These are phyloP conservation scores for Fusarium graminum DNA, from an alignment of 2,329 filamentous ascomycete species.

Conservation along the genomic window DNA sequence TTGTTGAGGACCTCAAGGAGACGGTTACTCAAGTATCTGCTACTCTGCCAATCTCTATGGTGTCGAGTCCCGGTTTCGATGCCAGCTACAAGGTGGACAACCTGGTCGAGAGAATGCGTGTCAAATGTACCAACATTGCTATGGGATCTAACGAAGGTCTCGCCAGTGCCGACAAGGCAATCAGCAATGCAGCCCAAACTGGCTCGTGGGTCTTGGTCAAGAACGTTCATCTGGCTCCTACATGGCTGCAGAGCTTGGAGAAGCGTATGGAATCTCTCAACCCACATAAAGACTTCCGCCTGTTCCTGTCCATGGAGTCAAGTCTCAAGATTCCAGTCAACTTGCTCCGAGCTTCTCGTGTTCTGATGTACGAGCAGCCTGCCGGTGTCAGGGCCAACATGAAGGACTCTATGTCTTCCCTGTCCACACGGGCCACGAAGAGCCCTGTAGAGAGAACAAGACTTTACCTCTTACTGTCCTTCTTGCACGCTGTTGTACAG, in stretches of 20 bases:
- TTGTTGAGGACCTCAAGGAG: constrained; percentile 85
- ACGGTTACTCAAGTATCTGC: constrained; percentile 88
- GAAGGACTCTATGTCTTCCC: constrained; percentile 92
- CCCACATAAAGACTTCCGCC: constrained; percentile 89
- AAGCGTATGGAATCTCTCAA: constrained; percentile 97
- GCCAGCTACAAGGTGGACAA: constrained; percentile 99
- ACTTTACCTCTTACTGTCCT: constrained; percentile 90
- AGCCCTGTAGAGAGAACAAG: constrained; percentile 91
- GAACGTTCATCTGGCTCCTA: constrained; percentile 96
- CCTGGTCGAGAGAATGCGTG: constrained; percentile 84
- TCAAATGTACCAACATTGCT: constrained; percentile 94
- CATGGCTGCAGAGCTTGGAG: constrained; percentile 96
- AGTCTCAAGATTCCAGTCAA: constrained; percentile 98
- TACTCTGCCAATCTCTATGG: constrained; percentile 87
- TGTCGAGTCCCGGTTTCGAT: constrained; percentile 96
- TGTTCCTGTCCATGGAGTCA: constrained; percentile 98
- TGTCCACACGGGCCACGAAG: constrained; percentile 81
- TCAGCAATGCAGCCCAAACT: constrained; percentile 89
- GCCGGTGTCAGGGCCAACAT: constrained; percentile 97
- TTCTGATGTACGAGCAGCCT: constrained; percentile 98
- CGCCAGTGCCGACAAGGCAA: constrained; percentile 93
- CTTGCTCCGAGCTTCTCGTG: constrained; percentile 88
- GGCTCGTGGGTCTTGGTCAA: constrained; percentile 98
- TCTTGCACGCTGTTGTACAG: constrained; percentile 95
- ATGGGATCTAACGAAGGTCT: constrained; percentile 98